Base-by-base conservation (phyloP, 306 rosid species). In the Alnus rubra region DNA sequence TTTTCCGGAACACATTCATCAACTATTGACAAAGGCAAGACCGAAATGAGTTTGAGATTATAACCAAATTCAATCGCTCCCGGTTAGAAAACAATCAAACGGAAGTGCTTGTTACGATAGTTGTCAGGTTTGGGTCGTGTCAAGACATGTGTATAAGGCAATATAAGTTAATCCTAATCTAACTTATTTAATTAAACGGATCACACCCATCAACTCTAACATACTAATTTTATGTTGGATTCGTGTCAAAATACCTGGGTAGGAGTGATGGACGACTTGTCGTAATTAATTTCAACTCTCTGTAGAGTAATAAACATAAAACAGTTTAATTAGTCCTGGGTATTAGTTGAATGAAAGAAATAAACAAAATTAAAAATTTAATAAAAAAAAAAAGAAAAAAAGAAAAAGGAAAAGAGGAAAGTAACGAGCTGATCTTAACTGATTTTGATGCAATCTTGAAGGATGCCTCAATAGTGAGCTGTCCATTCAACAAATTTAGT, bases 1-100 rank as follows among this genome's bases (percentile, higher is more conserved):
- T 94, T 85, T 90, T 94, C 80, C 80, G 88, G 71, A 94, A 94
- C 81, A 90, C 51, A 67, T 88, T 85, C 98, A 92, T 90, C 84
- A 94, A 78, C 98, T 92, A 87, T 64, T 45, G 51, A 11, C 76
- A 74, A 56, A 65, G 79, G 45, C 7, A 42, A 84, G 30, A 31
- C 23, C 54, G 49, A 58, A 47, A 53, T 42, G 9, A 47, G 19
- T 56, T 55, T 14, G 23, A 37, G 70, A 28, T 71, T 49, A 74
- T 53, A 50, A n/a, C 54, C 48, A 42, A 35, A 47, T 37, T 7
- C 28, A 39, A 39, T 39, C 0, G 44, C 44, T 42, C 45, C 45
- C 45, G 1, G 8, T 42, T 42, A 42, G 8, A 42, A 42, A 42
- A 39, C 44, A 39, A 4, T 39, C 44, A 39, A 39, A 0, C 6